Evolutionary conservation across 352 stramenopile species (phyloP).

Genomic region (Lagenidium giganteum): DNA sequence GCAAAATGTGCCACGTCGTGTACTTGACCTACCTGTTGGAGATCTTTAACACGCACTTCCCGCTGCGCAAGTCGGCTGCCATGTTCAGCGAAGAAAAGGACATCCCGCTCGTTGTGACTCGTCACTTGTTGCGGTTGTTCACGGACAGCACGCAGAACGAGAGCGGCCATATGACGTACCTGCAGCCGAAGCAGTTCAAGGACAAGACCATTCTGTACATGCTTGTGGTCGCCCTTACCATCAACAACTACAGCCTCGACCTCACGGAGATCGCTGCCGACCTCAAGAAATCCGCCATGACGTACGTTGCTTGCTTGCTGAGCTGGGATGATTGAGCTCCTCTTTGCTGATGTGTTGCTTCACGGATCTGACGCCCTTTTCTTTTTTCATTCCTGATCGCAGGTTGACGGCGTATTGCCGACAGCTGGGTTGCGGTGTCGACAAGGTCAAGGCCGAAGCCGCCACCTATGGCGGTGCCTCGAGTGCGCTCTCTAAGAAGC

Average conservation of each 20-base stretch:
- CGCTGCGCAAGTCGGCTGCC: constrained; percentile 56
- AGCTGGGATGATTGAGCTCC: neutral
- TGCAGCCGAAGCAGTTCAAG: constrained; percentile 73
- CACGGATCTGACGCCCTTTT: constrained; percentile 1
- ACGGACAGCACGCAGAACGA: constrained; percentile 48
- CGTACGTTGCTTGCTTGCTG: constrained; percentile 18
- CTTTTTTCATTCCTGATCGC: constrained; percentile 2
- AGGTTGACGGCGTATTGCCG: constrained; percentile 57
- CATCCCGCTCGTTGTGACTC: constrained; percentile 65
- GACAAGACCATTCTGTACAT: constrained; percentile 80
- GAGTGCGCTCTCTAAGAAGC: constrained; percentile 63
- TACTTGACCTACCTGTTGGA: constrained; percentile 74
- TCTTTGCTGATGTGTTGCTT: constrained; percentile 1
- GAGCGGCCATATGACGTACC: constrained; percentile 56
- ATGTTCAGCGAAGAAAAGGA: constrained; percentile 71
- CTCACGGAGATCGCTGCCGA: constrained; percentile 61
- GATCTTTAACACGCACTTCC: constrained; percentile 56
- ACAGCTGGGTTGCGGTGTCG: constrained; percentile 66
- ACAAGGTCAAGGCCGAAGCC: constrained; percentile 64
- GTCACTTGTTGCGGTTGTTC: constrained; percentile 67
- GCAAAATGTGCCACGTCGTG: constrained; percentile 62
- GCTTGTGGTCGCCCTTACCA: constrained; percentile 64
- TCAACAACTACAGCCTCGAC: constrained; percentile 74
- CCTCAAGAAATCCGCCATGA: constrained; percentile 50
- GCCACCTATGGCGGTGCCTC: constrained; percentile 40